phyloP scores from a whole-genome alignment of 2,329 filamentous ascomycete genomes.

The Ceratocystis huliohia region DNA sequence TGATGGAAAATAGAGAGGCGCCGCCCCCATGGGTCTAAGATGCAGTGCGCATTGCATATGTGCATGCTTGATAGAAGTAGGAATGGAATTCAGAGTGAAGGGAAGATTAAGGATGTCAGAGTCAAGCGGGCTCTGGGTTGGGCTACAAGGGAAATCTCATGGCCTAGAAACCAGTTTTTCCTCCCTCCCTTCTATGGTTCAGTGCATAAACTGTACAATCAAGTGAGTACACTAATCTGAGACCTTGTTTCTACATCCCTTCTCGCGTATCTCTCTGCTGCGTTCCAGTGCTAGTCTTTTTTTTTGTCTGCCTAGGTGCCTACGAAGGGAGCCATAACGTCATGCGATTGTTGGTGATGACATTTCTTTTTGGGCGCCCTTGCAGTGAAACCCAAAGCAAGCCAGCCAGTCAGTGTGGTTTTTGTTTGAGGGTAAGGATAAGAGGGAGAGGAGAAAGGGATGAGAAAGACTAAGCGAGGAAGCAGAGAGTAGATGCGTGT shows the following conservation, averaged over 20 bases:
- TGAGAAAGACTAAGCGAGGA: not conserved
- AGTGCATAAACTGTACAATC: not conserved
- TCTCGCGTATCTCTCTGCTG: not conserved
- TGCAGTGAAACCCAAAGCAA: not conserved
- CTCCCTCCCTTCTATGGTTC: not conserved
- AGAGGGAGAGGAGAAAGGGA: not conserved
- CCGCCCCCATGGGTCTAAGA: not conserved
- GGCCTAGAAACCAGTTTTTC: not conserved
- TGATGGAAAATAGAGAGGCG: not conserved
- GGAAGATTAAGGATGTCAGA: not conserved
- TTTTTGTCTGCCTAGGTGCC: not conserved
- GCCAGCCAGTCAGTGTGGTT: not conserved
- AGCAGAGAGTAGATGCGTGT: not conserved
- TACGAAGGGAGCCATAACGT: not conserved
- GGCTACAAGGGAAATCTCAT: not conserved
- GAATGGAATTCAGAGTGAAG: not conserved
- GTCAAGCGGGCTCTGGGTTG: not conserved
- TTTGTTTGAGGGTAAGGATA: not conserved
- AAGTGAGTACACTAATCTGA: not conserved
- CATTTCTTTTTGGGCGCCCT: not conserved
- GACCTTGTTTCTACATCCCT: conserved; percentile 7
- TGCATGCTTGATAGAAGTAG: not conserved
- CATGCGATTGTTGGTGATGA: not conserved
- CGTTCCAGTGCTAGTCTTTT: not conserved
- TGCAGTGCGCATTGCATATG: not conserved